A percentile compares a stretch with the other conserved stretches of the same genome.
Conservation (phyloP, 208 protist genomes). For the Naegleria gruberi region DNA sequence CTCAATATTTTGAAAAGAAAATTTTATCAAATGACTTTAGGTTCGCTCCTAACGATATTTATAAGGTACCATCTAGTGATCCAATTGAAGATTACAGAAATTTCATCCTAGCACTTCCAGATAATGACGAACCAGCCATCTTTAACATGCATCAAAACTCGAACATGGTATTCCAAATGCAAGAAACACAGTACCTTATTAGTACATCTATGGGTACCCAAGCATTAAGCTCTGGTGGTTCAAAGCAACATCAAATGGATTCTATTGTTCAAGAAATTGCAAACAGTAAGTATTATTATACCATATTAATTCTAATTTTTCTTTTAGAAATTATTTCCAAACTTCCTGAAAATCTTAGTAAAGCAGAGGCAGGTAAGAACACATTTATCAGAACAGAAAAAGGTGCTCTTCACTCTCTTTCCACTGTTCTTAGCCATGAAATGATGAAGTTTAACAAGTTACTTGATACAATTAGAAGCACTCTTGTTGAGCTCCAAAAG, state of each 20-base stretch:
- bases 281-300: constrained; percentile 22
- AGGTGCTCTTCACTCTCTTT: constrained; percentile 85
- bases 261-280: constrained; percentile 16
- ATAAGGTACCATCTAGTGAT: constrained; percentile 57
- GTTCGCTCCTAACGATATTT: constrained; percentile 67
- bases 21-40: constrained; percentile 70
- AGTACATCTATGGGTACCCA: constrained; percentile 79
- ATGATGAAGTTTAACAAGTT: constrained; percentile 91
- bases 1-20: constrained; percentile 62
- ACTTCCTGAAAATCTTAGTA: constrained; percentile 15
- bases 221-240: constrained; percentile 50
- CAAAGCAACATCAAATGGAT: constrained; percentile 18
- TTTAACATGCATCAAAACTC: constrained; percentile 96
- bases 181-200: constrained; percentile 79
- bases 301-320: background rate
- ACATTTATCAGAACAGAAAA: constrained; percentile 77
- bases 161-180: constrained; percentile 86
- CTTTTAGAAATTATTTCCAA: constrained; percentile 11
- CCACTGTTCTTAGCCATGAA: constrained; percentile 90
- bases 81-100: constrained; percentile 53
- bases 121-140: constrained; percentile 79
- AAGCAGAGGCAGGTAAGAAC: constrained; percentile 52
- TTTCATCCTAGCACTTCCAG: constrained; percentile 73
- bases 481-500: constrained; percentile 79
- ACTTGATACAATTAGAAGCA: constrained; percentile 66